These are phyloP conservation scores for Amanita pseudoporphyria DNA, from an alignment of 768 basidiomycete species.

Conservation along the genomic window DNA sequence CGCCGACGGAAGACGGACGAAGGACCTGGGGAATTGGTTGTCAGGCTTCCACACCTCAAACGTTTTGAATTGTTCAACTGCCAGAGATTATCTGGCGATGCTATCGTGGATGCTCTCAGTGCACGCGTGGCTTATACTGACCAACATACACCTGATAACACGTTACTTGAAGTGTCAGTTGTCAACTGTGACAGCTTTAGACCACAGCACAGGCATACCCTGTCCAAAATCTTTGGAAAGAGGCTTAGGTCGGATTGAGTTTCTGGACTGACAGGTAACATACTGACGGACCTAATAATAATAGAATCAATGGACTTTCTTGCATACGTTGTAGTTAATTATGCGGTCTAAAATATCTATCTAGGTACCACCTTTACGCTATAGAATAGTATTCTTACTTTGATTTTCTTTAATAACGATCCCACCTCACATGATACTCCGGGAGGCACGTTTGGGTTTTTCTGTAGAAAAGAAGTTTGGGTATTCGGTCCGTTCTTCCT, in stretches of 20 bases:
- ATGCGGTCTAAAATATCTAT: too few species aligned
- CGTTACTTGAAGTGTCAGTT: slow-evolving; percentile 26
- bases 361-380: too few species aligned
- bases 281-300: too few species aligned
- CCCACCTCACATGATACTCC: too few species aligned
- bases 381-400: too few species aligned
- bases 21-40: slow-evolving; percentile 9
- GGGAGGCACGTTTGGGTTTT: too few species aligned
- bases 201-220: not conserved
- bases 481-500: too few species aligned
- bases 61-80: slow-evolving; percentile 50
- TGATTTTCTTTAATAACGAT: too few species aligned
- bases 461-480: too few species aligned
- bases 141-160: slow-evolving; percentile 14
- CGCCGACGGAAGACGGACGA: slow-evolving; percentile 6
- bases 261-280: not conserved
- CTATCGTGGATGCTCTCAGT: slow-evolving; percentile 41
- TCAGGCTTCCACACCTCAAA: slow-evolving; percentile 42
- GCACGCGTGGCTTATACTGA: slow-evolving; percentile 37
- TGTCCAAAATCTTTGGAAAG: not conserved
- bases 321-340: too few species aligned
- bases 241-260: not conserved
- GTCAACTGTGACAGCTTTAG: slow-evolving; percentile 28
- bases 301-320: too few species aligned
- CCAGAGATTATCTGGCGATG: slow-evolving; percentile 50